Evolutionary conservation across 768 basidiomycete genomes (phyloP).

Genomic region (Saitozyma sp.): DNA sequence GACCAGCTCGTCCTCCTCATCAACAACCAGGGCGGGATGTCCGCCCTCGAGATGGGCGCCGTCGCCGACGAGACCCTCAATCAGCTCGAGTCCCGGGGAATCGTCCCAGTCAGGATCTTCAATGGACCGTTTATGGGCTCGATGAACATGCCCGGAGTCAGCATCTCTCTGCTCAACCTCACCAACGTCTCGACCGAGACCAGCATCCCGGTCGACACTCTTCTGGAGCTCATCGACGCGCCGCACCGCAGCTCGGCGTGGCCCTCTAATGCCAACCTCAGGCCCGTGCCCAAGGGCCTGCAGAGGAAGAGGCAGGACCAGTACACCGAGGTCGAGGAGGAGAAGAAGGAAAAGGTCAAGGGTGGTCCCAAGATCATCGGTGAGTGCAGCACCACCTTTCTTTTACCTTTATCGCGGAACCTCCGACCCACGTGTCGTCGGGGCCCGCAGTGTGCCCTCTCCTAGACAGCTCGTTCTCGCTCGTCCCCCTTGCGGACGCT

Average conservation of each 20-base stretch:
- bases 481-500: neutral
- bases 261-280: constrained; percentile 40
- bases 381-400: constrained; percentile 24
- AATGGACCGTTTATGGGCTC: constrained; percentile 69
- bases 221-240: constrained; percentile 41
- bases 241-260: constrained; percentile 42
- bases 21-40: constrained; percentile 84
- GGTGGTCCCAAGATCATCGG: constrained; percentile 31
- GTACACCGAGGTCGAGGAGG: constrained; percentile 38
- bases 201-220: constrained; percentile 12
- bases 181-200: constrained; percentile 50
- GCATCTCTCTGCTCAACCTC: constrained; percentile 68
- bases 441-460: too few relatives aligned
- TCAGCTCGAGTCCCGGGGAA: constrained; percentile 53
- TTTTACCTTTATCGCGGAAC: too few relatives aligned
- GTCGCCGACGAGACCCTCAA: constrained; percentile 62
- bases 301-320: constrained; percentile 30
- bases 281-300: constrained; percentile 29
- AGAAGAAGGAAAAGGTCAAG: constrained; percentile 25
- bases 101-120: constrained; percentile 57
- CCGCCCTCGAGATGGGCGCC: constrained; percentile 74
- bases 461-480: too few relatives aligned
- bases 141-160: constrained; percentile 91
- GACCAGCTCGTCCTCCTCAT: constrained; percentile 65
- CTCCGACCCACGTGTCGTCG: too few relatives aligned